Conservation (phyloP, 768 basidiomycete genomes). For the Lyophyllum decastes region DNA sequence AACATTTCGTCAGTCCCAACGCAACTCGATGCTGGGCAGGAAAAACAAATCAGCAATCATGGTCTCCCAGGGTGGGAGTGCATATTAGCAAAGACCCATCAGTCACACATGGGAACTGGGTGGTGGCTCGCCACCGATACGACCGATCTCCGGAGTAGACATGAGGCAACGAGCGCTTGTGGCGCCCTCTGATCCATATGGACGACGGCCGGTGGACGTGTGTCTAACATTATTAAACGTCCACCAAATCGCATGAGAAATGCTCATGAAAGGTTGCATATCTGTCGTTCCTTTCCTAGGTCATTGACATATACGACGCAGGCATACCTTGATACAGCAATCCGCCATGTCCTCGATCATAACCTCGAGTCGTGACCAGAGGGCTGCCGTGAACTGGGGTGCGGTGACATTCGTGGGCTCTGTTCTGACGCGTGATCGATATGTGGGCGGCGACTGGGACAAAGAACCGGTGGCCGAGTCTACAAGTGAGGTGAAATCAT, state of each 20-base stretch:
- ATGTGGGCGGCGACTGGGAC: conserved; percentile 48
- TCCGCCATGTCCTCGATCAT: conserved; percentile 89
- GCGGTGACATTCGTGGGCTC: conserved; percentile 90
- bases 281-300: background rate
- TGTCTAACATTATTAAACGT: background rate
- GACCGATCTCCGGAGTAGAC: background rate
- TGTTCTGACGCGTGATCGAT: conserved; percentile 84
- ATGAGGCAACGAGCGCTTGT: conserved; percentile 18
- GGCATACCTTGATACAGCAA: conserved; percentile 81
- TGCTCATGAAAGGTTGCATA: background rate
- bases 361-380: conserved; percentile 80
- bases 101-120: background rate
- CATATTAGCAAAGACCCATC: background rate
- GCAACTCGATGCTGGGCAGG: background rate
- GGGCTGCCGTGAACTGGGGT: conserved; percentile 79
- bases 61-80: background rate
- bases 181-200: conserved; percentile 8
- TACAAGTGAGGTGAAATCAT: background rate
- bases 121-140: background rate
- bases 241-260: background rate
- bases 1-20: background rate
- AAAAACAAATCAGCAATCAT: background rate
- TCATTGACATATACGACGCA: background rate
- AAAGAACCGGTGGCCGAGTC: conserved; percentile 24
- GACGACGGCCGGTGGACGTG: conserved; percentile 3